Conservation (phyloP, 495 filamentous ascomycete species). For the Penicillium odoratum region DNA sequence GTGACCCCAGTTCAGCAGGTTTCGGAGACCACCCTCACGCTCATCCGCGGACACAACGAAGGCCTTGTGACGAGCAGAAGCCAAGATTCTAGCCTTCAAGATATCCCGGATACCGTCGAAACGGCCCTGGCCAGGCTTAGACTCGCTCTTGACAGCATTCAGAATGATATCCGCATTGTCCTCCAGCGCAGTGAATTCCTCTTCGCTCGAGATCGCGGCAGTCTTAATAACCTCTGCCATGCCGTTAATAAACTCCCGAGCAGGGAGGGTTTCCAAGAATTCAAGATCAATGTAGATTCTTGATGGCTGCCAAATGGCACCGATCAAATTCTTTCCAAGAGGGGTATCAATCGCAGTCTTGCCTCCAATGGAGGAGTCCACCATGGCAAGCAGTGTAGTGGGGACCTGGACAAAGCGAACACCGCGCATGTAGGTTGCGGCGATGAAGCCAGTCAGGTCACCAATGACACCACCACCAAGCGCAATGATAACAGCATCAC, state of each 20-base stretch:
- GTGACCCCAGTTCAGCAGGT: conserved; percentile 96
- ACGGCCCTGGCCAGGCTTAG: conserved; percentile 53
- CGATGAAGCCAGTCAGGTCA: conserved; percentile 95
- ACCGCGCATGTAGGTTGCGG: conserved; percentile 97
- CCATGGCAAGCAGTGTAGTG: conserved; percentile 93
- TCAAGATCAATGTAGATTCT: conserved; percentile 91
- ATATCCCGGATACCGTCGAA: conserved; percentile 70
- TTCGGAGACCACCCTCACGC: conserved; percentile 88
- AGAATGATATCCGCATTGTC: conserved; percentile 74
- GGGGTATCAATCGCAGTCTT: conserved; percentile 98
- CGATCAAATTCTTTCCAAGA: conserved; percentile 95
- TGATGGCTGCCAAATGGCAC: conserved; percentile 93
- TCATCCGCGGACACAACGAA: conserved; percentile 92
- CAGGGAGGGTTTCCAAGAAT: conserved; percentile 88
- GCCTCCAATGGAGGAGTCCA: conserved; percentile 96
- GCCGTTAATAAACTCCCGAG: conserved; percentile 94
- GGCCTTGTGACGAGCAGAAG: conserved; percentile 87
- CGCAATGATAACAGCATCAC: conserved; percentile 92
- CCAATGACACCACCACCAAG: conserved; percentile 98
- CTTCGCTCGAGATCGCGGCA: conserved; percentile 90
- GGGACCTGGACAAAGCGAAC: conserved; percentile 96
- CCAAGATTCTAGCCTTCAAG: conserved; percentile 83
- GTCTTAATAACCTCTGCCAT: conserved; percentile 99
- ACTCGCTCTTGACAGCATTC: conserved; percentile 62
- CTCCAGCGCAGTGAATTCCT: conserved; percentile 84